Evolutionary conservation across 2,329 filamentous ascomycete genomes (phyloP).

Genomic region (Epichloe baconii): DNA sequence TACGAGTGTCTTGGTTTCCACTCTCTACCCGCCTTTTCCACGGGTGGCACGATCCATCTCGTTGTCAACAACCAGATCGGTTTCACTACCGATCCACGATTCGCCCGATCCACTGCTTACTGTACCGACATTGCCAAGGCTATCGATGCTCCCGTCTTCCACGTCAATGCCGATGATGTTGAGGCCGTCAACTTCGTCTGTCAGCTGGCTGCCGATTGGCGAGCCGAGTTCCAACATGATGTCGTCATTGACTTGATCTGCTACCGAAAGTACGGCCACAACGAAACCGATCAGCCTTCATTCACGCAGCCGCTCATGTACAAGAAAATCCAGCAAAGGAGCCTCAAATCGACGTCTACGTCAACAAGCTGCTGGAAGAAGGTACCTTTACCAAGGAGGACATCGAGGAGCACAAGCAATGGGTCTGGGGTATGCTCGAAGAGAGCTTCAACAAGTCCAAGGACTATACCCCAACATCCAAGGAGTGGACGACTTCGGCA

Average conservation of each 20-base stretch:
- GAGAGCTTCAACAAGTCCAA: constrained; percentile 96
- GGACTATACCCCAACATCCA: constrained; percentile 90
- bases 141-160: constrained; percentile 96
- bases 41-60: constrained; percentile 91
- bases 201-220: constrained; percentile 94
- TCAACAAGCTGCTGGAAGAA: constrained; percentile 79
- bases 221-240: constrained; percentile 95
- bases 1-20: constrained; percentile 99
- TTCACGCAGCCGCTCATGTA: constrained; percentile 99
- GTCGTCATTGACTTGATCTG: constrained; percentile 97
- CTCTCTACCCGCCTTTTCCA: constrained; percentile 88
- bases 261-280: constrained; percentile 98
- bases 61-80: constrained; percentile 99
- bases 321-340: constrained; percentile 82
- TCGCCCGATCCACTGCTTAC: constrained; percentile 93
- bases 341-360: constrained; percentile 79
- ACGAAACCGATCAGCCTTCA: constrained; percentile 97
- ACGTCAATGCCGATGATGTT: constrained; percentile 97
- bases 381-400: constrained; percentile 96
- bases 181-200: constrained; percentile 98
- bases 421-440: constrained; percentile 98
- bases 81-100: constrained; percentile 96
- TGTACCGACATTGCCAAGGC: constrained; percentile 99
- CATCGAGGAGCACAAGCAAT: constrained; percentile 97
- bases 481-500: constrained; percentile 96